Percentiles rank a stretch among this genome's conserved stretches.
These are phyloP conservation scores for Cadophora luteo-olivacea DNA, from an alignment of 2,329 filamentous ascomycete species.

Conservation along the genomic window DNA sequence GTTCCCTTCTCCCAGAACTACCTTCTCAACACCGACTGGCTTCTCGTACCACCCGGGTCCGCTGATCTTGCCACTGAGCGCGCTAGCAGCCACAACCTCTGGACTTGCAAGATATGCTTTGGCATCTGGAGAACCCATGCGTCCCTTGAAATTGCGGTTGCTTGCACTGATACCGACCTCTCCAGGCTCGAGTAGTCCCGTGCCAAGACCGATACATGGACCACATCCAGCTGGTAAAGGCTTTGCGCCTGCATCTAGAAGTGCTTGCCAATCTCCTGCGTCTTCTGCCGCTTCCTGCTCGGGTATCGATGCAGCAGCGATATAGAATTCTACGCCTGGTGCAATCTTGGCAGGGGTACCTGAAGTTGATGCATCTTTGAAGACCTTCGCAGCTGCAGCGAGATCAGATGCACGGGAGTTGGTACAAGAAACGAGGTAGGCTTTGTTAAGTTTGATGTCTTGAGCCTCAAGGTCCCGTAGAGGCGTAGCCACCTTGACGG, in stretches of 20 bases:
- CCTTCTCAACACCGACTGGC: slow-evolving; percentile 71
- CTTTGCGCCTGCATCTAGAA: slow-evolving; percentile 81
- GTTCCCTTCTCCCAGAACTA: slow-evolving; percentile 74
- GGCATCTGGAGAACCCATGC: slow-evolving; percentile 82
- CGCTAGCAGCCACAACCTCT: slow-evolving; percentile 91
- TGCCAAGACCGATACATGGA: slow-evolving; percentile 84
- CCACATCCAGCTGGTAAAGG: slow-evolving; percentile 77
- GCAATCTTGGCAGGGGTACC: slow-evolving; percentile 74
- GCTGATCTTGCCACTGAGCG: slow-evolving; percentile 72
- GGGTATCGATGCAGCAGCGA: slow-evolving; percentile 80
- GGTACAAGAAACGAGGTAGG: slow-evolving; percentile 90
- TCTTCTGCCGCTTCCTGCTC: slow-evolving; percentile 83
- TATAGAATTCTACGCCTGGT: slow-evolving; percentile 81
- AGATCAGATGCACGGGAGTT: slow-evolving; percentile 85
- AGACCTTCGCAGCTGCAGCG: slow-evolving; percentile 81
- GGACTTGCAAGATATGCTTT: slow-evolving; percentile 88
- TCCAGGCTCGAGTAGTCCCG: slow-evolving; percentile 79
- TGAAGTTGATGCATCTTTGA: slow-evolving; percentile 73
- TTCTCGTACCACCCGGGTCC: slow-evolving; percentile 81
- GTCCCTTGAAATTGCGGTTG: slow-evolving; percentile 91
- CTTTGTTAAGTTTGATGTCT: slow-evolving; percentile 80
- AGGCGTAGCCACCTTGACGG: slow-evolving; percentile 85
- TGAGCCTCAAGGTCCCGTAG: slow-evolving; percentile 74
- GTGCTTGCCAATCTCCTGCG: slow-evolving; percentile 82
- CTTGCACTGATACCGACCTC: slow-evolving; percentile 84